These are phyloP conservation scores for Sugiyamaella smithiae DNA, from an alignment of 805 yeast species.

Conservation along the genomic window DNA sequence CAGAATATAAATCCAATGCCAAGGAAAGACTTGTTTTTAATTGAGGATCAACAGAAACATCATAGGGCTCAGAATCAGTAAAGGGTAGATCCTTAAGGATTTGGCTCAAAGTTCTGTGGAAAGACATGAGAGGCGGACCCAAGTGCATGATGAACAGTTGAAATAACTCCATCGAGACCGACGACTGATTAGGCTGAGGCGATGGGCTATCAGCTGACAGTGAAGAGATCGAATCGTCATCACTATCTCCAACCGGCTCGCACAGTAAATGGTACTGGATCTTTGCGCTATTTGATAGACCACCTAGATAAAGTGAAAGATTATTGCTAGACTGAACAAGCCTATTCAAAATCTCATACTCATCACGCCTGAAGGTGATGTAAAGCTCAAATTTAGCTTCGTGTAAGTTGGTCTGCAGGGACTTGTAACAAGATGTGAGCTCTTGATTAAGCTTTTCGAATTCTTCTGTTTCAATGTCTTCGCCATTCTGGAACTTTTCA, in stretches of 20 bases:
- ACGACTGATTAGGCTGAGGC: background rate
- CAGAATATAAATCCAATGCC: conserved; percentile 55
- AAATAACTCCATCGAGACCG: conserved; percentile 45
- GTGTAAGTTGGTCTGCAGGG: conserved; percentile 43
- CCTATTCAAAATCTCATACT: conserved; percentile 44
- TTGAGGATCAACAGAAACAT: conserved; percentile 42
- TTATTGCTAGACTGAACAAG: conserved; percentile 53
- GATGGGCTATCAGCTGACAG: conserved; percentile 6
- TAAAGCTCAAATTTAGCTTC: conserved; percentile 64
- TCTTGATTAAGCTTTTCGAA: conserved; percentile 34
- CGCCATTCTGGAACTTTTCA: conserved; percentile 49
- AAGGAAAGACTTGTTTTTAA: conserved; percentile 41
- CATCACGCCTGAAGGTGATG: conserved; percentile 52
- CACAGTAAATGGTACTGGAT: conserved; percentile 59
- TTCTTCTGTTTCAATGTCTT: conserved; percentile 38
- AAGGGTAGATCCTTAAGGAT: conserved; percentile 61
- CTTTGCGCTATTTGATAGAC: conserved; percentile 63
- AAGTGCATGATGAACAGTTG: conserved; percentile 63
- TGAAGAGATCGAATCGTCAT: conserved; percentile 7
- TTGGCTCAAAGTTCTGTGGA: conserved; percentile 59
- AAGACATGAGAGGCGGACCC: conserved; percentile 71
- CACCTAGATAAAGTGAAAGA: conserved; percentile 58
- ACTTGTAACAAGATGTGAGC: conserved; percentile 42
- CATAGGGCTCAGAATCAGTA: conserved; percentile 35
- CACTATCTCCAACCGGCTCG: conserved; percentile 12